A percentile compares a stretch with the other conserved stretches of the same genome.
Conservation (phyloP, 768 basidiomycete genomes). For the Trametes elegans region DNA sequence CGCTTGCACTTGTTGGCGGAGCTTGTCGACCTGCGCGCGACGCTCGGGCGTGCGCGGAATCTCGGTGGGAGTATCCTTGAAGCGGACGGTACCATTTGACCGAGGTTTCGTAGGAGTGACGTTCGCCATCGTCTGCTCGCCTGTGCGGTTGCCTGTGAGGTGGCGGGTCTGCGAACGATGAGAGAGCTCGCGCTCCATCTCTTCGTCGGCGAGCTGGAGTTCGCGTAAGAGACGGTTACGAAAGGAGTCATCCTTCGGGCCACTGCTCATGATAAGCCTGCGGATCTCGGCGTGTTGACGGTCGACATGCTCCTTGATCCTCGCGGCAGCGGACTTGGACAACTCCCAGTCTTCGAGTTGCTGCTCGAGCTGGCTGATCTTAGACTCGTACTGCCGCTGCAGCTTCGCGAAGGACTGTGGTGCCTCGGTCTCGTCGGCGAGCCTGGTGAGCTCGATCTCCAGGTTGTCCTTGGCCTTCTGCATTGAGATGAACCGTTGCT, state of each 20-base stretch:
- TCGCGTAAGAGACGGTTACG: constrained; percentile 61
- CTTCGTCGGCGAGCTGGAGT: constrained; percentile 59
- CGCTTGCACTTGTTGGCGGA: constrained; percentile 64
- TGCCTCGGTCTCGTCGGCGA: constrained; percentile 59
- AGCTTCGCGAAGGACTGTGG: constrained; percentile 55
- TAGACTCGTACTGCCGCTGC: constrained; percentile 61
- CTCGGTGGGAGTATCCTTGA: constrained; percentile 36
- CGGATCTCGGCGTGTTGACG: constrained; percentile 73
- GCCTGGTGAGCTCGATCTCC: constrained; percentile 62
- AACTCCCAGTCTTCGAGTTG: constrained; percentile 58
- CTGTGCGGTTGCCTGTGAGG: constrained; percentile 21
- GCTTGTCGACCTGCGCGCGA: constrained; percentile 44
- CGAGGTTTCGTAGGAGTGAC: constrained; percentile 47
- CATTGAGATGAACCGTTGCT: constrained; percentile 48
- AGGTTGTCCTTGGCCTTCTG: constrained; percentile 64
- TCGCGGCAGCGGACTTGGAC: constrained; percentile 46
- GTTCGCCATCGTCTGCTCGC: constrained; percentile 34
- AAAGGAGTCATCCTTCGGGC: constrained; percentile 59
- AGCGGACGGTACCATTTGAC: constrained; percentile 35
- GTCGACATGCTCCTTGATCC: constrained; percentile 61
- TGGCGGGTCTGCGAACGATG: constrained; percentile 31
- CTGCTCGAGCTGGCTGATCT: constrained; percentile 60
- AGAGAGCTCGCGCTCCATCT: constrained; percentile 50
- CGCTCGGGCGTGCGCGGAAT: constrained; percentile 42
- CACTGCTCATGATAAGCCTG: constrained; percentile 55